phyloP scores from a whole-genome alignment of 2,329 filamentous ascomycete species.

The Dichotomopilus funicola region DNA sequence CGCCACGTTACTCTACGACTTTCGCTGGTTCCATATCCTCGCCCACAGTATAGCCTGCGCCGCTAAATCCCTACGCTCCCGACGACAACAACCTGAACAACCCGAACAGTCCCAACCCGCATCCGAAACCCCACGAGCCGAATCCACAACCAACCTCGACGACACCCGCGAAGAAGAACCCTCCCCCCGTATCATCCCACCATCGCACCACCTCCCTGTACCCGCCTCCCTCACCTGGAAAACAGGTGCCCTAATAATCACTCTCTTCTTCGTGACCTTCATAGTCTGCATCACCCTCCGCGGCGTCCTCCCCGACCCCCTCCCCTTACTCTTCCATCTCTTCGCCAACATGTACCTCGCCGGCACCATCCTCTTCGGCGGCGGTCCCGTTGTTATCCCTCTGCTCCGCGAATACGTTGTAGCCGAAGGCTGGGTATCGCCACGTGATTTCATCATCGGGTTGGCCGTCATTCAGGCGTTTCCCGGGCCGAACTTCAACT shows the following conservation, averaged over 20 bases:
- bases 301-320: conserved; percentile 33
- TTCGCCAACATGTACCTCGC: conserved; percentile 70
- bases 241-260: conserved; percentile 36
- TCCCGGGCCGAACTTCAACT: conserved; percentile 39
- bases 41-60: background rate
- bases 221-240: conserved; percentile 38
- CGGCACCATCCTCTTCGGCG: conserved; percentile 61
- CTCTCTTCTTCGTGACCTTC: conserved; percentile 50
- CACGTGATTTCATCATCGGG: conserved; percentile 65
- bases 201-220: conserved; percentile 32
- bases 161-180: background rate
- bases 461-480: conserved; percentile 66
- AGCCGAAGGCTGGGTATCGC: conserved; percentile 60
- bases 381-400: conserved; percentile 59
- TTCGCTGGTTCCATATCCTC: conserved; percentile 41
- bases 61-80: background rate
- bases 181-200: conserved; percentile 28
- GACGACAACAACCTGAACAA: background rate
- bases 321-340: conserved; percentile 49
- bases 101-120: background rate
- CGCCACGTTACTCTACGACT: conserved; percentile 50
- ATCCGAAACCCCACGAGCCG: background rate
- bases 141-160: background rate
- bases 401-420: conserved; percentile 58
- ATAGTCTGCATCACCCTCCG: conserved; percentile 47